Evolutionary conservation across 176 grass and related monocot species (phyloP), one percentile per base, ranked within the genome.

Genomic region (Elaeis guineensis): DNA sequence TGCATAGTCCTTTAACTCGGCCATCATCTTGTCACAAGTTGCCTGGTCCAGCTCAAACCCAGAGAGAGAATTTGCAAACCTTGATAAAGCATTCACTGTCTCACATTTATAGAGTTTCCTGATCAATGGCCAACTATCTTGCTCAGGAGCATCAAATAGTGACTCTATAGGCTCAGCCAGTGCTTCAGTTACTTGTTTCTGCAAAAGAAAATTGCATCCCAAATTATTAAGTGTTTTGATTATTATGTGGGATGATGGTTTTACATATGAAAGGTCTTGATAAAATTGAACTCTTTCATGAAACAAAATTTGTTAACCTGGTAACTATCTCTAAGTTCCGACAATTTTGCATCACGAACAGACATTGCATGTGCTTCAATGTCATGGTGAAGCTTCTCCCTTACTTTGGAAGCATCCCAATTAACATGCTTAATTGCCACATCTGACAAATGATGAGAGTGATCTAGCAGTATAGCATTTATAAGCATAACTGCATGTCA

Each of bases 131-230:
- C 92, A 97, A 6, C 76, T 80, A 48, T 88, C 63, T 52, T 62
- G 69, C 20, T 69, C 52, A 25, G 79, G 78, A 62, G 63, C 78
- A 73, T 91, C 81, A 62, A 97, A 63, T 39, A 88, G 78, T 44
- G 83, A 88, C 56, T 85, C 75, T 61, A 89, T 73, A 70, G 84
- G 87, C 71, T 75, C 84, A 52, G 72, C 74, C 67, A 97, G 81
- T 50, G 72, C 70, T 18, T 91, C 81, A 29, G 59, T 85, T 62
- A 97, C 59, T 21, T 59, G 69, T 19, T 72, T 75, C 92, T 91
- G 84, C 25, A 55, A 23, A 53, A 17, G 5, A 55, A 55, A 12
- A 44, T 14, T 44, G 3, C 7, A 44, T 44, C 2, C 11, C 9
- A 44, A 44, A 12, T 44, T 44, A 44, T 44, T 44, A 44, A 12